phyloP scores from a whole-genome alignment of 306 rosid genomes.

The Prunus dulcis region DNA sequence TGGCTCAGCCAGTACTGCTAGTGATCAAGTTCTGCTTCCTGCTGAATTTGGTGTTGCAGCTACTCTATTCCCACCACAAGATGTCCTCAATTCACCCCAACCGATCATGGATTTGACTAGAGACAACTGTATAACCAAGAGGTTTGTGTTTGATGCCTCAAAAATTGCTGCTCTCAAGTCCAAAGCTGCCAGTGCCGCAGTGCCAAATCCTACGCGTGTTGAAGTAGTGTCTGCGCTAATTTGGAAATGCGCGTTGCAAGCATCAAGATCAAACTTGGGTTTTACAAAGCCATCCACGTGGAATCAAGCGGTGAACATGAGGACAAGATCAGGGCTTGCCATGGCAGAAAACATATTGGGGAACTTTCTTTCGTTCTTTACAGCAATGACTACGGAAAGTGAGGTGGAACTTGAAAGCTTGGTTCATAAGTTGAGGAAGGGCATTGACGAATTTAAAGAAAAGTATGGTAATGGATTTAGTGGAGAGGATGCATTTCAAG shows the following conservation, averaged over 20 bases:
- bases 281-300: background rate
- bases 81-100: background rate
- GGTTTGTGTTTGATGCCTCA: slow-evolving; percentile 13
- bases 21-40: no score
- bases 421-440: background rate
- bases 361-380: background rate
- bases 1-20: no score
- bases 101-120: background rate
- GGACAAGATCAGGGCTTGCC: background rate
- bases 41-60: background rate
- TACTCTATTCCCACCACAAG: slow-evolving; percentile 4
- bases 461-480: background rate
- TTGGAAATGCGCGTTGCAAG: slow-evolving; percentile 18
- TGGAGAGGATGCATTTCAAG: background rate
- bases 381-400: no score
- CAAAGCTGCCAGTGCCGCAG: no score
- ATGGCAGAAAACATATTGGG: background rate
- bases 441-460: background rate
- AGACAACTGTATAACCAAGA: slow-evolving; percentile 7
- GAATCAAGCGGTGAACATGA: background rate
- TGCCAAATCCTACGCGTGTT: no score
- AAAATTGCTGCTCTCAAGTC: no score
- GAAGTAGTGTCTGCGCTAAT: background rate
- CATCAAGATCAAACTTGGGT: background rate
- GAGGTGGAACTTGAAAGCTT: background rate